Percentiles rank a stretch among this genome's conserved stretches.
Conservation (phyloP, 1,284 basidiomycete species). For the Austroboletus niveus region DNA sequence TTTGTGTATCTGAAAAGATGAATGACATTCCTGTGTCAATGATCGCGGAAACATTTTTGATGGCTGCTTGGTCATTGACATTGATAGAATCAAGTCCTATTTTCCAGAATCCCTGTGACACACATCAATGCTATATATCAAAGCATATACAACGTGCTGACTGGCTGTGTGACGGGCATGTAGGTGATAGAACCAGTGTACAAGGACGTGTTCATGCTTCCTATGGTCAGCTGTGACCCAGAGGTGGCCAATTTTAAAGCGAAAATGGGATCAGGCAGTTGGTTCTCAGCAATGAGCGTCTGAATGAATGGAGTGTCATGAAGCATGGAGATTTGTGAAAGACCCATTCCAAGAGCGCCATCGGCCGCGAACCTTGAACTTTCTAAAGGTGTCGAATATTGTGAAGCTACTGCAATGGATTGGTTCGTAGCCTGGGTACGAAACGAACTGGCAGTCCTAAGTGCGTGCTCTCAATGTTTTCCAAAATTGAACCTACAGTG, state of each 20-base stretch:
- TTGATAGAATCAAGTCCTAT: slow-evolving; percentile 23
- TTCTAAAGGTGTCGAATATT: slow-evolving; percentile 20
- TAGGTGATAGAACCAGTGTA: slow-evolving; percentile 27
- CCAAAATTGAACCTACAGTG: slow-evolving; percentile 12
- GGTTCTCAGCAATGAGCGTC: slow-evolving; percentile 23
- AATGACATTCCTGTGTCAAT: slow-evolving; percentile 51
- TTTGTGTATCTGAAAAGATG: slow-evolving; percentile 48
- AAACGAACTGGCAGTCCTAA: background rate
- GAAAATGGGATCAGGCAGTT: slow-evolving; percentile 35
- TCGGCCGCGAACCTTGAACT: slow-evolving; percentile 16
- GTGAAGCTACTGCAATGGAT: slow-evolving; percentile 21
- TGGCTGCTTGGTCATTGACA: slow-evolving; percentile 16
- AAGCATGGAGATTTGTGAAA: slow-evolving; percentile 17
- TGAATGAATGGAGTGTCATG: slow-evolving; percentile 20
- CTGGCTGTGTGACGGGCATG: slow-evolving; percentile 19
- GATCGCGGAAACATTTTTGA: slow-evolving; percentile 26
- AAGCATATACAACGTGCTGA: slow-evolving; percentile 2
- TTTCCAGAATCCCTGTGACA: slow-evolving; percentile 33
- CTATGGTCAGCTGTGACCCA: slow-evolving; percentile 43
- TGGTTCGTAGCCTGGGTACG: slow-evolving; percentile 21
- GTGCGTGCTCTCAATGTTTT: background rate
- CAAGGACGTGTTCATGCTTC: slow-evolving; percentile 27
- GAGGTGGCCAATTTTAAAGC: slow-evolving; percentile 41
- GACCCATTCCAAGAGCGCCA: slow-evolving; percentile 30
- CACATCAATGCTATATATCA: background rate